Conservation (phyloP, 768 basidiomycete genomes). For the Pholiota conissans region DNA sequence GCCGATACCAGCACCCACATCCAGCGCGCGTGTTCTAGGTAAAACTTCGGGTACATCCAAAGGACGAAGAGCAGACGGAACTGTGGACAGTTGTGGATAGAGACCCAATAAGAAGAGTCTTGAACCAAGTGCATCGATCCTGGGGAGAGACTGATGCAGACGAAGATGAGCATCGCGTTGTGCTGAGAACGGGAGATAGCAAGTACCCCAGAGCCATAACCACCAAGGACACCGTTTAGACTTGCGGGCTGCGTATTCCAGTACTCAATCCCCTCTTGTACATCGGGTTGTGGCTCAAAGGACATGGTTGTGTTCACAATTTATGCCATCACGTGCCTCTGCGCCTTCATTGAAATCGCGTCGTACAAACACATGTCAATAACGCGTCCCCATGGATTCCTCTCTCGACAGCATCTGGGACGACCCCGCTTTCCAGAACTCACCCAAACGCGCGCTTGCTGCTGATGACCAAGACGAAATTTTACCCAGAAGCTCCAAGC, state of each 20-base stretch:
- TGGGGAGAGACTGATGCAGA: constrained; percentile 70
- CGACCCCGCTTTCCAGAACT: constrained; percentile 39
- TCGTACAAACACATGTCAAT: constrained; percentile 36
- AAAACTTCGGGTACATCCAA: constrained; percentile 26
- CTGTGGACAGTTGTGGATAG: constrained; percentile 74
- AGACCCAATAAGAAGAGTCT: constrained; percentile 84
- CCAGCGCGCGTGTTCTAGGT: constrained; percentile 67
- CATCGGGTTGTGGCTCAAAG: constrained; percentile 42
- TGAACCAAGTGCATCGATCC: constrained; percentile 88
- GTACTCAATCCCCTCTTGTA: constrained; percentile 80
- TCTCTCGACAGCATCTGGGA: constrained; percentile 64
- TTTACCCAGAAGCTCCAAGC: constrained; percentile 31
- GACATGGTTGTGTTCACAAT: constrained; percentile 11
- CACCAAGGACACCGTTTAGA: constrained; percentile 84
- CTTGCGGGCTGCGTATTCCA: constrained; percentile 83
- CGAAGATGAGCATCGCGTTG: constrained; percentile 12
- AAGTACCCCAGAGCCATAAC: constrained; percentile 55
- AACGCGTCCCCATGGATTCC: constrained; percentile 41
- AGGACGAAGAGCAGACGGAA: constrained; percentile 71
- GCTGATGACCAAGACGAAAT: constrained; percentile 20
- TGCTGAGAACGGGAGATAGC: constrained; percentile 28
- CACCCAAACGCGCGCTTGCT: constrained; percentile 16
- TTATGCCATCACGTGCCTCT: constrained; percentile 21
- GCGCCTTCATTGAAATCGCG: constrained; percentile 22
- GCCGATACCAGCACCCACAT: constrained; percentile 94